A percentile compares a stretch with the other conserved stretches of the same genome.
Evolutionary conservation across 169 alveolate species (phyloP).

Genomic region (Eimeria maxima): DNA sequence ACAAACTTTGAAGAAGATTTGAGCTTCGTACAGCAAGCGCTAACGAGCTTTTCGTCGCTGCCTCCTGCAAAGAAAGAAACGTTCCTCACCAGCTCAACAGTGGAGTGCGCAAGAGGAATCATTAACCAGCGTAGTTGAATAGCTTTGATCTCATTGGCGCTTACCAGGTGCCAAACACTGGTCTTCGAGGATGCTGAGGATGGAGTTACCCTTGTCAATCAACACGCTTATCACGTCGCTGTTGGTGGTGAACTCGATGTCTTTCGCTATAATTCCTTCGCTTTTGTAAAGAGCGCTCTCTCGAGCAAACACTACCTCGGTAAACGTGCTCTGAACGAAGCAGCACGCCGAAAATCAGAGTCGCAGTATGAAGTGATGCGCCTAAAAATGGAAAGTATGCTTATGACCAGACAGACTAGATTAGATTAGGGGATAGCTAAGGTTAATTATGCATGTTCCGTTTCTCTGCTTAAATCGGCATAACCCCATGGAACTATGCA

Average conservation of each 20-base stretch:
- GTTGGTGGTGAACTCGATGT: conserved; percentile 90
- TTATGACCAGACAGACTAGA: not conserved
- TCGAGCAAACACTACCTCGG: conserved; percentile 97
- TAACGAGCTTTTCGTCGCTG: conserved; percentile 89
- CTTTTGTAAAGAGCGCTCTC: conserved; percentile 91
- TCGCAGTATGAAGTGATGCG: not conserved
- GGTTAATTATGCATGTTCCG: not conserved
- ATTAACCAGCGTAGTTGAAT: not conserved
- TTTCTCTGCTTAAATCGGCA: not conserved
- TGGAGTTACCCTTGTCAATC: conserved; percentile 85
- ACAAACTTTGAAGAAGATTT: conserved; percentile 92
- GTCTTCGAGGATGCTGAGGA: conserved; percentile 93
- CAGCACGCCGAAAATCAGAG: not conserved
- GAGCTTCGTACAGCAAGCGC: conserved; percentile 90
- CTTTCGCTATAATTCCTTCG: conserved; percentile 93
- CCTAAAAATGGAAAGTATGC: not conserved
- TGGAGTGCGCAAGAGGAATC: not conserved
- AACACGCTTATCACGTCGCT: conserved; percentile 67
- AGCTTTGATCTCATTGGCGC: not conserved
- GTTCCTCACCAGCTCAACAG: not conserved
- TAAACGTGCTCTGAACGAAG: conserved; percentile 93
- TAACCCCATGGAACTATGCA: not conserved
- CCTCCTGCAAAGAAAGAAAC: conserved; percentile 81
- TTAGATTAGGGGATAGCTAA: not conserved
- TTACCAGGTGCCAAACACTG: conserved; percentile 95